These are phyloP conservation scores for Meira nashicola DNA, from an alignment of 1,284 basidiomycete genomes.

Conservation along the genomic window DNA sequence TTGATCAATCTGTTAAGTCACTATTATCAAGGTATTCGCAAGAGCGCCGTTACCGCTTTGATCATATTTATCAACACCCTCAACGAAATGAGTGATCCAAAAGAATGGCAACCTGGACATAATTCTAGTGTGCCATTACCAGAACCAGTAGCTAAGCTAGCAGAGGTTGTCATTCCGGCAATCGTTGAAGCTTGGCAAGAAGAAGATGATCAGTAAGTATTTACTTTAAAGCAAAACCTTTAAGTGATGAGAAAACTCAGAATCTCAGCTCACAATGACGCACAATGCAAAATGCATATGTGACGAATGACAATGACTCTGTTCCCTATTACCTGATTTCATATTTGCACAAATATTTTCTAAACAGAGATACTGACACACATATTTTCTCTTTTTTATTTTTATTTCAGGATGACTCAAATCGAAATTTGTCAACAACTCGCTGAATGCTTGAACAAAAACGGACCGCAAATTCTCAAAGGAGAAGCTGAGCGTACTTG, in stretches of 20 bases:
- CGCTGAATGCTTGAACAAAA: slow-evolving; percentile 82
- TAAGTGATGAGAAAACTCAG: slow-evolving; percentile 62
- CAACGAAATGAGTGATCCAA: slow-evolving; percentile 78
- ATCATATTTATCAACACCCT: slow-evolving; percentile 87
- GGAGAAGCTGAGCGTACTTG: slow-evolving; percentile 46
- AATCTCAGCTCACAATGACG: slow-evolving; percentile 84
- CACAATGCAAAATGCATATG: slow-evolving; percentile 49
- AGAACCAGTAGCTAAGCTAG: slow-evolving; percentile 73
- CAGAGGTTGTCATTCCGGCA: slow-evolving; percentile 68
- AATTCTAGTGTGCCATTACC: slow-evolving; percentile 63
- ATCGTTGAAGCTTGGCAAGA: slow-evolving; percentile 85
- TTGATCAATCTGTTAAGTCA: slow-evolving; percentile 78
- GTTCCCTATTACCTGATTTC: slow-evolving; percentile 31
- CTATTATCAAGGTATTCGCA: slow-evolving; percentile 97
- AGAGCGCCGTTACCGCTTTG: slow-evolving; percentile 82
- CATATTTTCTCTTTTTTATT: neutral
- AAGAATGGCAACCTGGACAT: slow-evolving; percentile 75
- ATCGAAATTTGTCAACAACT: slow-evolving; percentile 79
- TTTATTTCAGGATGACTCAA: slow-evolving; percentile 68
- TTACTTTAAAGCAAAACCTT: neutral
- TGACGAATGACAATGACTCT: slow-evolving; percentile 33
- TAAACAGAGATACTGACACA: neutral
- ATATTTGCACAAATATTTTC: slow-evolving; percentile 1
- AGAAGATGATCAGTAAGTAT: slow-evolving; percentile 93
- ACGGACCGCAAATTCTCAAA: slow-evolving; percentile 70